Conservation (phyloP, 345 rosid genomes). For the Iberis pinnata region DNA sequence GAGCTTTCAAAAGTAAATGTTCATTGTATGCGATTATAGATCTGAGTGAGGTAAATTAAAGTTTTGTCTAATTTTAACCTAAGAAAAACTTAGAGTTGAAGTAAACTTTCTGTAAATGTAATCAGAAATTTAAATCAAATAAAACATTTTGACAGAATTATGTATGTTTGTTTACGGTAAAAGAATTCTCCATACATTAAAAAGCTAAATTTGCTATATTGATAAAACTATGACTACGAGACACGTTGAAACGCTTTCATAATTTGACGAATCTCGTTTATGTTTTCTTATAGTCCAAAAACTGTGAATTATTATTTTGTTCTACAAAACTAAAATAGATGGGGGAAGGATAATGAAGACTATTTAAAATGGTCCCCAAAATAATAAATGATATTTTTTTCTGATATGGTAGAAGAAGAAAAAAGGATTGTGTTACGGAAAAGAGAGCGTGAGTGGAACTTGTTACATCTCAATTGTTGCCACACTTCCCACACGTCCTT, state of each 20-base stretch:
- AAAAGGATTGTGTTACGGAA: constrained; percentile 35
- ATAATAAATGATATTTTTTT: constrained; percentile 2
- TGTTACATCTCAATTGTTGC: constrained; percentile 30
- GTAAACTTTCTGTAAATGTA: no score
- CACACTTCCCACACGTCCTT: constrained; percentile 50
- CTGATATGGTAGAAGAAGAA: constrained; percentile 4
- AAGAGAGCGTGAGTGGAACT: constrained; percentile 43
- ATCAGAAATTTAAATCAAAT: no score
- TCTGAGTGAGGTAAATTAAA: no score
- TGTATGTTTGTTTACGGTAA: no score
- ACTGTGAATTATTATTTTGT: not conserved
- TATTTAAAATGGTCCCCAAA: constrained; percentile 19
- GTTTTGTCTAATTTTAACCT: no score
- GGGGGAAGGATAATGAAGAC: constrained; percentile 18
- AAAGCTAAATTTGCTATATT: no score
- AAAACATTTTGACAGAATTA: no score
- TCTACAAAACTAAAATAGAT: not conserved
- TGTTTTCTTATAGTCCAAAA: not conserved
- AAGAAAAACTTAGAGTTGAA: no score
- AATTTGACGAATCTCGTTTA: constrained; percentile 13
- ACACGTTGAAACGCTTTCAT: constrained; percentile 17
- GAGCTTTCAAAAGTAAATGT: no score
- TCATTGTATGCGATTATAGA: no score
- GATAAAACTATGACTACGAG: not conserved
- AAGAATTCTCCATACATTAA: no score